A percentile compares a stretch with the other conserved stretches of the same genome.
Conservation (phyloP, 169 alveolate genomes). For the Plasmodium fragile region DNA sequence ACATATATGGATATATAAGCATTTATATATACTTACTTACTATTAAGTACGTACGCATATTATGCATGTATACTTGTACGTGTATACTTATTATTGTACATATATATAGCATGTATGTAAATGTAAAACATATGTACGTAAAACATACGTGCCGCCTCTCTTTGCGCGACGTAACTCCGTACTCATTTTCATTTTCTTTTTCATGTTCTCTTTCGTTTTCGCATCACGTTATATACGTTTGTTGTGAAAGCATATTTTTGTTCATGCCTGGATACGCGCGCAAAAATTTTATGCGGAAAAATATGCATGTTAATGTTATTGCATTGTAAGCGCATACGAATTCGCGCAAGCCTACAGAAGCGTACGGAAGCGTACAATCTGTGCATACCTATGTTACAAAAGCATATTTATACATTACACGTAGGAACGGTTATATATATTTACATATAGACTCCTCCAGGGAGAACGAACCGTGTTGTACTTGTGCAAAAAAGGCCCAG, state of each 20-base stretch:
- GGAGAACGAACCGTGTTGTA: not conserved
- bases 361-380: not conserved
- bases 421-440: not conserved
- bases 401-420: not conserved
- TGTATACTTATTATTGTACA: conserved; percentile 8
- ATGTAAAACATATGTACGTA: conserved; percentile 13
- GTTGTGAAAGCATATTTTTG: not conserved
- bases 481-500: not conserved
- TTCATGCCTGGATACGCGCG: not conserved
- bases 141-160: not conserved
- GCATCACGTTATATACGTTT: not conserved
- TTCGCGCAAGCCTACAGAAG: not conserved
- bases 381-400: not conserved
- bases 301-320: not conserved
- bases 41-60: not conserved
- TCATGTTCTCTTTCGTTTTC: not conserved
- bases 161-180: not conserved
- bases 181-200: not conserved
- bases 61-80: not conserved
- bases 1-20: not conserved
- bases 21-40: not conserved
- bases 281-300: not conserved
- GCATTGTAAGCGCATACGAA: not conserved
- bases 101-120: not conserved
- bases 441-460: not conserved